Base-by-base conservation (phyloP, 495 filamentous ascomycete genomes). In the Talaromyces proteolyticus region DNA sequence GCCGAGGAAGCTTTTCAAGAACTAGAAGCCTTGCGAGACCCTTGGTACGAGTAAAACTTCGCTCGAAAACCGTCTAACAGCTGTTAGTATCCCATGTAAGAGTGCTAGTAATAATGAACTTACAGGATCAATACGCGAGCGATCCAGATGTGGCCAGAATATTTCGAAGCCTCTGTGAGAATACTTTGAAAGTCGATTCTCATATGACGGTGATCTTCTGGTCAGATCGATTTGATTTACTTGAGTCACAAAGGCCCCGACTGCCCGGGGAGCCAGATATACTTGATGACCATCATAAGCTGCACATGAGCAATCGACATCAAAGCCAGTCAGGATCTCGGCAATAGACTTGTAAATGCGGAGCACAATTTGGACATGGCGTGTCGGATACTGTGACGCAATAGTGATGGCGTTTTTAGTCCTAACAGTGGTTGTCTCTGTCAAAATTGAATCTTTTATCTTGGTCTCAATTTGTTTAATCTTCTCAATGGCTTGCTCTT, bases 331-430 rank as follows among this genome's bases (percentile, higher is more conserved):
- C 7, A 93, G 71, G 46, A 93, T 91, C 58, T 93, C 86, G 1
- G 86, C 80, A 36, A 91, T 62, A 0, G 85, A 88, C 53, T 85
- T 86, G 65, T 94, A 92, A 44, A 92, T 79, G 4, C 89, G 84
- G 12, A 92, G 78, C 8, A 94, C 88, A 56, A 94, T 89, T 68
- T 89, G 67, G 17, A 92, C 79, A 58, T 94, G 89, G 4, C 89
- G 79, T 25, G 79, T 89, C 0, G 88, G 88, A 62, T 93, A 90
- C 58, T 91, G 85, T 25, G 79, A 84, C 39, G 78, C 86, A 54
- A 94, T 91, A 0, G 88, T 94, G 54, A 94, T 81, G 17, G 88
- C 82, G 58, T 94, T 83, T 66, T 89, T 91, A 17, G 88, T 92
- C 11, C 89, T 72, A 29, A 92, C 76, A 0, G 84, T 84, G 2